These are phyloP conservation scores for Rhynchospora pubera DNA, from an alignment of 176 grass and related monocot species.

Conservation along the genomic window DNA sequence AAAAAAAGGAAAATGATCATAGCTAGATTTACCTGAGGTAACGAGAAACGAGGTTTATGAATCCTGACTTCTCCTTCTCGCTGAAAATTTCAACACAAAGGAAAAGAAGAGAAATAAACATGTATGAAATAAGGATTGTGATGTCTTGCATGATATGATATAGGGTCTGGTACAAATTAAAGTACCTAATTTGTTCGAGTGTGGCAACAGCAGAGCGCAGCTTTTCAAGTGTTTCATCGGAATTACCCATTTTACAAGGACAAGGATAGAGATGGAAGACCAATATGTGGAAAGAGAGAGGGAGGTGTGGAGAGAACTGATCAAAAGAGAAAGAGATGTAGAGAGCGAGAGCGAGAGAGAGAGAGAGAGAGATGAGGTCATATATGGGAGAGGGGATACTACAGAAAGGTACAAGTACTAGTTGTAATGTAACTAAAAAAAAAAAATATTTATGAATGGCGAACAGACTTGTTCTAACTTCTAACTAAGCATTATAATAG, in stretches of 20 bases:
- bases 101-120: not conserved
- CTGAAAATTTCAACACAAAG: constrained; percentile 26
- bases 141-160: not conserved
- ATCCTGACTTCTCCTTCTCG: constrained; percentile 87
- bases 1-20: not conserved
- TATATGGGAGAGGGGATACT: constrained; percentile 22
- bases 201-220: constrained; percentile 43
- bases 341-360: too few relatives aligned
- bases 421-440: too few relatives aligned
- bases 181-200: constrained; percentile 71
- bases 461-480: too few relatives aligned
- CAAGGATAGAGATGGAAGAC: not conserved
- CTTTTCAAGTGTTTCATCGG: constrained; percentile 66
- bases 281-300: not conserved
- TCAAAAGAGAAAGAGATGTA: not conserved
- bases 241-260: constrained; percentile 28
- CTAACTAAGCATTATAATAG: too few relatives aligned
- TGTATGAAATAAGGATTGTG: not conserved
- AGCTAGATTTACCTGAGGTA: constrained; percentile 65
- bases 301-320: not conserved
- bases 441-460: too few relatives aligned
- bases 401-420: not conserved
- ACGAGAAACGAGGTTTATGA: constrained; percentile 72
- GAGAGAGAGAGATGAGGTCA: not conserved
- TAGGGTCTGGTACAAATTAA: not conserved